Base-by-base conservation (phyloP, 805 yeast genomes). In the Lachancea sp. region DNA sequence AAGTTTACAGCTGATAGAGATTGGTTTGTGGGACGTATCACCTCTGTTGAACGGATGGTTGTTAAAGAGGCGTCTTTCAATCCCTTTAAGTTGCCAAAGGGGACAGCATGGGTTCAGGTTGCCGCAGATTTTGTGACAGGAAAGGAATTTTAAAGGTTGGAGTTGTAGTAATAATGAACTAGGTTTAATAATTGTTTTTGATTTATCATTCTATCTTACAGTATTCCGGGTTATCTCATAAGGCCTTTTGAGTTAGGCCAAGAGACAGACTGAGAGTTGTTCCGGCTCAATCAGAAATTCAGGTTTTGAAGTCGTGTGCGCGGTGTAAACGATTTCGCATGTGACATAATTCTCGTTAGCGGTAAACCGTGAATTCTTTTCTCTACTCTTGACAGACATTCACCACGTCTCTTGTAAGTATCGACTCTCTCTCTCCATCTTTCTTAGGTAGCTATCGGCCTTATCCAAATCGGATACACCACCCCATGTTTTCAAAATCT, bases 361-460 rank as follows among this genome's bases (percentile, higher is more conserved):
- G n/a, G n/a, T n/a, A n/a, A n/a, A n/a, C n/a, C n/a, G n/a, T n/a
- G n/a, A n/a, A n/a, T n/a, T n/a, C n/a, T n/a, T n/a, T n/a, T n/a
- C n/a, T n/a, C n/a, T n/a, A 17, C 16, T 12, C 7, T 26, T 37
- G 2, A 32, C 6, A 3, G 13, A 35, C 10, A 29, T 13, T 62
- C 58, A 90, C 96, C 96, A 90, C 0, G 95, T 86, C 58, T 90
- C 97, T 65, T 90, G 96, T 37, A 86, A 67, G 57, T 87, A 90
- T 52, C 85, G 70, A 6, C 81, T 78, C 13, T 61, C 58, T 48
- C 71, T 74, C 57, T 89, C 96, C 75, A 88, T 71, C 2, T 65
- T 67, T 12, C 75, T 51, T 34, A 85, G 59, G 55, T 69, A 77
- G n/a, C 64, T 55, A 16, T 72, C 75, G 0, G 87, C 80, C 18